Evolutionary conservation across 2,329 filamentous ascomycete species (phyloP).

Genomic region (Malbranchea zuffiana): DNA sequence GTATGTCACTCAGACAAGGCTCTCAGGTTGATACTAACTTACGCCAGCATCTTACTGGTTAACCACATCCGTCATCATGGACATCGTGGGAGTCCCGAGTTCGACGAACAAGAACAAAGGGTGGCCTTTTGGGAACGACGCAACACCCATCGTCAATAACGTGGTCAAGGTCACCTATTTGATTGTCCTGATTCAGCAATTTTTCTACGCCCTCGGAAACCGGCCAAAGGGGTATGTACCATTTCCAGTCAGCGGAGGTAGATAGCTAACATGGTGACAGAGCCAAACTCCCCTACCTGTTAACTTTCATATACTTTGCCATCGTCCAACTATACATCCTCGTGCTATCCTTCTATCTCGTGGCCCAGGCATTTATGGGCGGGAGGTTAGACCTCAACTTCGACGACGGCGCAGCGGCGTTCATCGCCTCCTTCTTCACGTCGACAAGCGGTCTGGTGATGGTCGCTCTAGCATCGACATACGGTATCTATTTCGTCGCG

Average conservation of each 20-base stretch:
- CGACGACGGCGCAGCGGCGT: slow-evolving; percentile 50
- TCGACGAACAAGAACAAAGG: slow-evolving; percentile 40
- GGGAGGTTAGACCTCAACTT: slow-evolving; percentile 52
- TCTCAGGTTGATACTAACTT: not conserved
- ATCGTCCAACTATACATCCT: slow-evolving; percentile 85
- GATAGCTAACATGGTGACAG: slow-evolving; percentile 21
- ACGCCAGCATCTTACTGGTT: slow-evolving; percentile 81
- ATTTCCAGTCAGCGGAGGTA: not conserved
- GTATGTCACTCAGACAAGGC: slow-evolving; percentile 27
- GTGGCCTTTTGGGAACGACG: slow-evolving; percentile 87
- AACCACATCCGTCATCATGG: slow-evolving; percentile 96
- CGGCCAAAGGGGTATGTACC: slow-evolving; percentile 67
- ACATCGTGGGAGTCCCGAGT: slow-evolving; percentile 71
- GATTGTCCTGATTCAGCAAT: slow-evolving; percentile 83
- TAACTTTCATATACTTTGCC: slow-evolving; percentile 77
- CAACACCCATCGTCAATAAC: slow-evolving; percentile 82
- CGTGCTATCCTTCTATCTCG: slow-evolving; percentile 76
- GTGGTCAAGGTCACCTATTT: slow-evolving; percentile 86
- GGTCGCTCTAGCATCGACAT: slow-evolving; percentile 83
- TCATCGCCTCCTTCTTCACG: slow-evolving; percentile 72
- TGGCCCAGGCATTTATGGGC: slow-evolving; percentile 64
- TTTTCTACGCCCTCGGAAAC: slow-evolving; percentile 93
- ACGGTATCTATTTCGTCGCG: slow-evolving; percentile 91
- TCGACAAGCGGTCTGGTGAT: slow-evolving; percentile 79
- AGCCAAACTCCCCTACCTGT: slow-evolving; percentile 82